These are phyloP conservation scores for Daldinia decipiens DNA, from an alignment of 495 filamentous ascomycete genomes.

Conservation along the genomic window DNA sequence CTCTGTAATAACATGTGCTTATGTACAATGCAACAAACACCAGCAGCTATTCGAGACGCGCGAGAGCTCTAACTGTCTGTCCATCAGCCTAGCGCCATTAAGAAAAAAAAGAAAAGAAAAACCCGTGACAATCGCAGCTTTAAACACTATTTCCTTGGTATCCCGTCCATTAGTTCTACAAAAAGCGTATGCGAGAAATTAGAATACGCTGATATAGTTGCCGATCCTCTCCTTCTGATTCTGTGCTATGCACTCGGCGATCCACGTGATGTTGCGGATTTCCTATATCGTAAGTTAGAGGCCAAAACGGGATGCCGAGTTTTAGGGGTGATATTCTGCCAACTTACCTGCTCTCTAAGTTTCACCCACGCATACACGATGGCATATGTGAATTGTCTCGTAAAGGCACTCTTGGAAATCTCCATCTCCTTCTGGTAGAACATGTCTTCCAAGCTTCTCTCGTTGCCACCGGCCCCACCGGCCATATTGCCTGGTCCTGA, in stretches of 20 bases:
- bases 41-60: conserved; percentile 32
- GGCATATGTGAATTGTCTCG: conserved; percentile 92
- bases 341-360: conserved; percentile 90
- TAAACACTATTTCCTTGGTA: conserved; percentile 41
- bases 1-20: conserved; percentile 40
- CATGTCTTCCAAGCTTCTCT: conserved; percentile 93
- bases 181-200: conserved; percentile 28
- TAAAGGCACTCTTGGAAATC: conserved; percentile 92
- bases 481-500: conserved; percentile 84
- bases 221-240: conserved; percentile 99
- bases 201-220: conserved; percentile 98
- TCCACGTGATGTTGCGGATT: conserved; percentile 99
- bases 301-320: not conserved
- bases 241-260: conserved; percentile 98
- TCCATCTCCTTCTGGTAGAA: conserved; percentile 99
- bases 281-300: conserved; percentile 67
- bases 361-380: conserved; percentile 99
- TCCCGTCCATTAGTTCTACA: conserved; percentile 52
- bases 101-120: conserved; percentile 4
- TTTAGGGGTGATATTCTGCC: not conserved
- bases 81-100: conserved; percentile 39
- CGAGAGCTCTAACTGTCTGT: conserved; percentile 37
- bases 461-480: conserved; percentile 77
- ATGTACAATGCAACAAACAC: conserved; percentile 42
- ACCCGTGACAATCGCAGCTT: conserved; percentile 30